Evolutionary conservation across 2,329 filamentous ascomycete species (phyloP).

Genomic region (Dryadomyces quercus-mongolicae): DNA sequence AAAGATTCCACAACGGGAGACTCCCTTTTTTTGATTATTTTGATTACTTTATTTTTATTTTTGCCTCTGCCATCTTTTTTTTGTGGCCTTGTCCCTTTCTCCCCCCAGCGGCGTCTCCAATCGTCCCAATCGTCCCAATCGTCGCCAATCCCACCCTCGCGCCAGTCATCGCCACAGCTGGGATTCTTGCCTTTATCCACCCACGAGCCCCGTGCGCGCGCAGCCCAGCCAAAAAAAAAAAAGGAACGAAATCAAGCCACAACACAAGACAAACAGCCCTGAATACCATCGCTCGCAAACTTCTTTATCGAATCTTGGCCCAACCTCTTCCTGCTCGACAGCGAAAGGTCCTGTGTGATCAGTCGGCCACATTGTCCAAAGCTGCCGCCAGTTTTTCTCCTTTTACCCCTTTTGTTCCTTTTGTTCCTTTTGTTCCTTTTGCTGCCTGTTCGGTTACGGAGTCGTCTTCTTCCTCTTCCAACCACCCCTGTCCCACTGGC

Average conservation of each 20-base stretch:
- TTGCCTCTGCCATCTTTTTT: not conserved
- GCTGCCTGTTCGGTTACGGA: no score
- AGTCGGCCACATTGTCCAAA: no score
- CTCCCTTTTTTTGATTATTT: not conserved
- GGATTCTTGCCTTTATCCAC: not conserved
- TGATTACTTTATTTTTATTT: not conserved
- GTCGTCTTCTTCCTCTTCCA: not conserved
- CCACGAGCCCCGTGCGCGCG: constrained; percentile 2
- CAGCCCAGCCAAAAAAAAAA: not conserved
- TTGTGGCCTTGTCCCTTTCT: not conserved
- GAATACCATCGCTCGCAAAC: not conserved
- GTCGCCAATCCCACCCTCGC: not conserved
- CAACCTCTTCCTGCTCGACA: not conserved
- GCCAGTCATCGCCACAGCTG: constrained; percentile 1
- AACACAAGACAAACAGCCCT: not conserved
- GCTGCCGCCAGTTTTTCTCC: no score
- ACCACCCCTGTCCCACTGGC: not conserved
- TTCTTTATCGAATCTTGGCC: not conserved
- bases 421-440: no score
- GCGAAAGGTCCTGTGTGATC: no score
- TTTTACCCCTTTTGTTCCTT: no score
- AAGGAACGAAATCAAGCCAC: not conserved
- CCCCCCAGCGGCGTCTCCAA: not conserved
- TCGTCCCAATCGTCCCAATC: no score
- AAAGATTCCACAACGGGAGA: not conserved